Evolutionary conservation across 106 monocot genomes (phyloP).

Genomic region (Triglochin maritima): DNA sequence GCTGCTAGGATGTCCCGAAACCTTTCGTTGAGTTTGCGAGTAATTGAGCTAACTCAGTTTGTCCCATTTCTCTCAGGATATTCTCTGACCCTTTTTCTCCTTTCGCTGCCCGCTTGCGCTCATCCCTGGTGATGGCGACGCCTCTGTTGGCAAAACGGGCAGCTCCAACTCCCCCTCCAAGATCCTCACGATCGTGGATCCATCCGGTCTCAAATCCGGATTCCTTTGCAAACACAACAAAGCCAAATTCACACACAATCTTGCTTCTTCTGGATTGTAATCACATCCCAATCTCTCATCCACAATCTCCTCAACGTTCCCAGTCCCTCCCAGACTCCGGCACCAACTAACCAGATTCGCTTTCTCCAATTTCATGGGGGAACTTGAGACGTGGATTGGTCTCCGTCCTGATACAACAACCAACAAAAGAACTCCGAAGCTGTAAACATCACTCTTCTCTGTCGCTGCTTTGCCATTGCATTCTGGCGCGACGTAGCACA

Average conservation of each 20-base stretch:
- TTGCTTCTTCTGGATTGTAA: slow-evolving; percentile 48
- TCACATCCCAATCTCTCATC: slow-evolving; percentile 52
- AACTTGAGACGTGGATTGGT: slow-evolving; percentile 57
- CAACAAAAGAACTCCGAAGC: slow-evolving; percentile 65
- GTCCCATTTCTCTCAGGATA: no score
- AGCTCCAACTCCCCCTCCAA: slow-evolving; percentile 69
- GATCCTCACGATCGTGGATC: slow-evolving; percentile 55
- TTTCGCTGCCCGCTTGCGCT: no score
- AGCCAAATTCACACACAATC: slow-evolving; percentile 56
- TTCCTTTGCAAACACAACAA: slow-evolving; percentile 63
- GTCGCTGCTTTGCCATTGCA: slow-evolving; percentile 19
- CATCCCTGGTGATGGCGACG: slow-evolving; percentile 48
- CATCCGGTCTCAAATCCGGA: slow-evolving; percentile 72
- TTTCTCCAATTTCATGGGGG: slow-evolving; percentile 67
- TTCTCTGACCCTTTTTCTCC: no score
- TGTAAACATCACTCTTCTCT: slow-evolving; percentile 75
- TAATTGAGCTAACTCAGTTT: no score
- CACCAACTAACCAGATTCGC: slow-evolving; percentile 76
- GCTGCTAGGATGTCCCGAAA: no score
- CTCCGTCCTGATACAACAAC: slow-evolving; percentile 73
- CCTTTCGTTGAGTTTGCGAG: no score
- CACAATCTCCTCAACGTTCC: slow-evolving; percentile 55
- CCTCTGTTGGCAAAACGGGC: slow-evolving; percentile 35
- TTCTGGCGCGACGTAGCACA: slow-evolving; percentile 81
- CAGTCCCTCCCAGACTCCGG: slow-evolving; percentile 39